Evolutionary conservation across 371 early-diverging fungal genomes (phyloP).

Genomic region (Vairimorpha apis): DNA sequence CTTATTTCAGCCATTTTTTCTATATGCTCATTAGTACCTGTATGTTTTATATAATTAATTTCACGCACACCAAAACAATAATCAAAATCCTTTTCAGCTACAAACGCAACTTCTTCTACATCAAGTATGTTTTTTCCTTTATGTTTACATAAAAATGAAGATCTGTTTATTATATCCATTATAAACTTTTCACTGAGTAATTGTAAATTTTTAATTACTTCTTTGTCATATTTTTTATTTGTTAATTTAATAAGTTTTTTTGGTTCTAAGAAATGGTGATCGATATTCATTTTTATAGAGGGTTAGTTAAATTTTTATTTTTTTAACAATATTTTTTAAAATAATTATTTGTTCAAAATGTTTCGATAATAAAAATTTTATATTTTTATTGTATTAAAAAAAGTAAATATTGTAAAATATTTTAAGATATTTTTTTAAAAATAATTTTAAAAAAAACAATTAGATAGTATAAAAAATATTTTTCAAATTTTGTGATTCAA

Average conservation of each 20-base stretch:
- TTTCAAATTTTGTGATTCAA: too few species aligned
- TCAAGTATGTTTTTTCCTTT: conserved; percentile 48
- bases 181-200: conserved; percentile 61
- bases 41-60: conserved; percentile 1
- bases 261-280: conserved; percentile 42
- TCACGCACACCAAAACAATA: conserved; percentile 53
- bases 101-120: conserved; percentile 55
- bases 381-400: too few species aligned
- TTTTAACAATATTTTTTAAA: too few species aligned
- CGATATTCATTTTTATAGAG: conserved; percentile 11
- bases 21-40: conserved; percentile 42
- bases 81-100: conserved; percentile 64
- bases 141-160: conserved; percentile 58
- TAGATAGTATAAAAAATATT: too few species aligned
- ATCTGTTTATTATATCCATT: conserved; percentile 59
- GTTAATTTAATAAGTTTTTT: conserved; percentile 44
- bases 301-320: too few species aligned
- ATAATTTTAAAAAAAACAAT: too few species aligned
- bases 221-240: conserved; percentile 57
- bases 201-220: conserved; percentile 51
- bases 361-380: too few species aligned
- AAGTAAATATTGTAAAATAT: too few species aligned
- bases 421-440: too few species aligned
- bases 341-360: too few species aligned
- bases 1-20: conserved; percentile 50